A percentile compares a stretch with the other conserved stretches of the same genome.
Evolutionary conservation across 805 yeast genomes (phyloP).

Genomic region (Lachancea nothofagi): DNA sequence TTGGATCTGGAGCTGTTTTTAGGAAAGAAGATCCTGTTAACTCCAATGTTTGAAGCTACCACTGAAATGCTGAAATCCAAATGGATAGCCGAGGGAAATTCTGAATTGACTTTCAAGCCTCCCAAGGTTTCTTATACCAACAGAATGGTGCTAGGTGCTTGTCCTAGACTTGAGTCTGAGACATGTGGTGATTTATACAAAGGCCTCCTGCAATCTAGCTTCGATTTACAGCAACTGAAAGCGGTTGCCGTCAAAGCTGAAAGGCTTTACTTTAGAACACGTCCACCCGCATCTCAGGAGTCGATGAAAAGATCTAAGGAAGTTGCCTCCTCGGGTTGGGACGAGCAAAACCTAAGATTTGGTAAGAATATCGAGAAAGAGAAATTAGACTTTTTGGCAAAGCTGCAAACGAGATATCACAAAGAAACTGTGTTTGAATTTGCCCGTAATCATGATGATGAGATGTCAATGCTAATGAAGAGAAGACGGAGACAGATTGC

Average conservation of each 20-base stretch:
- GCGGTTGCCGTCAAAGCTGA: conserved; percentile 85
- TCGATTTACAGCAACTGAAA: conserved; percentile 58
- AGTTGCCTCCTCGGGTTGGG: conserved; percentile 75
- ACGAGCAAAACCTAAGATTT: conserved; percentile 74
- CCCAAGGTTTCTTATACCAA: conserved; percentile 68
- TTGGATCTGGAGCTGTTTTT: conserved; percentile 85
- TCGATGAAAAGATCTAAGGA: conserved; percentile 84
- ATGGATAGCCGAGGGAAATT: conserved; percentile 37
- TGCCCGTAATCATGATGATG: conserved; percentile 57
- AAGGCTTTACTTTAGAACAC: conserved; percentile 74
- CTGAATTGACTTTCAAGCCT: conserved; percentile 36
- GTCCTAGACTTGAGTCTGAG: conserved; percentile 72
- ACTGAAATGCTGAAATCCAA: conserved; percentile 45
- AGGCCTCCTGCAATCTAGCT: conserved; percentile 52
- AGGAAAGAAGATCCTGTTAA: conserved; percentile 71
- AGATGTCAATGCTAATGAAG: conserved; percentile 76
- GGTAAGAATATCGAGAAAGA: conserved; percentile 72
- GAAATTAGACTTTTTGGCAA: conserved; percentile 64
- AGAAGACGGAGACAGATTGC: conserved; percentile 83
- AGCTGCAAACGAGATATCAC: conserved; percentile 58
- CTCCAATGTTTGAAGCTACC: conserved; percentile 63
- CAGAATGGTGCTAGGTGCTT: conserved; percentile 74
- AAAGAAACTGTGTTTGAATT: conserved; percentile 95
- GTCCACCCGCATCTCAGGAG: conserved; percentile 80
- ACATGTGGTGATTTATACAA: conserved; percentile 65